A percentile compares a stretch with the other conserved stretches of the same genome.
Conservation (phyloP, 306 rosid species). For the Quercus gilva region DNA sequence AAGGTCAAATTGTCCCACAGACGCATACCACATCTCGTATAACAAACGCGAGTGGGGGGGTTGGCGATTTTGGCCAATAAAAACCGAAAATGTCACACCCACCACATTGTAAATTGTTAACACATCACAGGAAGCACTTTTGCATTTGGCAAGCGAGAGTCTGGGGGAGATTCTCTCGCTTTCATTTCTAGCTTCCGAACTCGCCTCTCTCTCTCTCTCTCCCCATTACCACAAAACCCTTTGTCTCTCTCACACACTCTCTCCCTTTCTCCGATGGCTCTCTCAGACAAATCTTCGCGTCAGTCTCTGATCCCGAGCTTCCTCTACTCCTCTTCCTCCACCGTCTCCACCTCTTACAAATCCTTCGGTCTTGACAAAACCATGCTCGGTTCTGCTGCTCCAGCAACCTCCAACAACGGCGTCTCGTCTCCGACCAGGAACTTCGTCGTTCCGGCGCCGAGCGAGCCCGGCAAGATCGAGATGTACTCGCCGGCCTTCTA, state of each 20-base stretch:
- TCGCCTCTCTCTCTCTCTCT: neutral
- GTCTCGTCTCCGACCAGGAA: conserved; percentile 18
- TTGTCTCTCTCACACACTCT: neutral
- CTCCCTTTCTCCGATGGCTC: conserved; percentile 42
- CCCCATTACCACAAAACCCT: neutral
- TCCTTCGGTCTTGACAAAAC: conserved; percentile 47
- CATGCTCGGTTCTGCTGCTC: conserved; percentile 30
- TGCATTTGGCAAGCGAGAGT: conserved; percentile 33
- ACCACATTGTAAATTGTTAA: neutral
- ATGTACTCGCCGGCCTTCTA: conserved; percentile 86
- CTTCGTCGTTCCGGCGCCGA: conserved; percentile 54
- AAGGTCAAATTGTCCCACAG: too few relatives aligned
- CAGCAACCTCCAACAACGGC: conserved; percentile 1
- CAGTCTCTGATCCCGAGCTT: conserved; percentile 64
- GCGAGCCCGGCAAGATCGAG: conserved; percentile 70
- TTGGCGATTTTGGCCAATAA: neutral
- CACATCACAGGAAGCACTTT: neutral
- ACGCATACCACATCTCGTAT: neutral
- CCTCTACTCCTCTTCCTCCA: conserved; percentile 57
- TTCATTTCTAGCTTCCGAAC: conserved; percentile 20
- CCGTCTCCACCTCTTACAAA: conserved; percentile 19
- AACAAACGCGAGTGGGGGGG: neutral
- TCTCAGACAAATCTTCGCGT: conserved; percentile 44
- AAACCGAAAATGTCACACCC: neutral
- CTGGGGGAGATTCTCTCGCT: conserved; percentile 35